Base-by-base conservation (phyloP, 306 rosid species). In the Datisca glomerata region DNA sequence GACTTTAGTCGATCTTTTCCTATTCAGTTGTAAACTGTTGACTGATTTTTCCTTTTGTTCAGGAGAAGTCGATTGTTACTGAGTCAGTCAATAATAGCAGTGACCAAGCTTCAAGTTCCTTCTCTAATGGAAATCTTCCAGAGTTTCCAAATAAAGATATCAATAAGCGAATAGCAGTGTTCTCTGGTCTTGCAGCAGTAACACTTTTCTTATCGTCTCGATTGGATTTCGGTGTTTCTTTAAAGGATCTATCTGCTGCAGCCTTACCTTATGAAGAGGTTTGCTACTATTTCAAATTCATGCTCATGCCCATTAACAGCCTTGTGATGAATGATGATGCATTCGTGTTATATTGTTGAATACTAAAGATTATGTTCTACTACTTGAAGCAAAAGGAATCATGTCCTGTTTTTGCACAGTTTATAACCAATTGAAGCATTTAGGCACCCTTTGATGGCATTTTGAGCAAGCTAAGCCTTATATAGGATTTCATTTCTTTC, bases 211-310 rank as follows among this genome's bases (percentile, higher is more conserved):
- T 70, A 3, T 75, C 70, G 18, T 4, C 77, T 2, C 73, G 98
- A 47, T 67, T 89, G 51, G 93, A 89, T 64, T 70, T 89, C 21
- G 98, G 95, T 32, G 91, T 89, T 70, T 89, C 98, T 55, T 58
- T 89, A 72, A 89, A 75, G 64, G 95, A 89, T 72, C 65, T 89
- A 15, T 22, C 98, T 60, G 78, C 73, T 47, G 59, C 43, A 47
- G 95, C 98, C 31, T 78, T 89, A 55, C 95, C 98, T 45, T 89
- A 77, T 35, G 93, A 89, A 55, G 74, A 72, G 95, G 93, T 89
- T 57, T 41, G 21, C 32, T 50, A 13, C 42, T 24, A 4, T 5
- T 55, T 17, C 32, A 17, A n/a, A n/a, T n/a, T n/a, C n/a, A n/a
- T n/a, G n/a, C n/a, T n/a, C n/a, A n/a, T n/a, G n/a, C n/a, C n/a